Evolutionary conservation across 1,284 basidiomycete species (phyloP), one percentile per base, ranked within the genome.

Genomic region (Filobasidium uniguttulatum): DNA sequence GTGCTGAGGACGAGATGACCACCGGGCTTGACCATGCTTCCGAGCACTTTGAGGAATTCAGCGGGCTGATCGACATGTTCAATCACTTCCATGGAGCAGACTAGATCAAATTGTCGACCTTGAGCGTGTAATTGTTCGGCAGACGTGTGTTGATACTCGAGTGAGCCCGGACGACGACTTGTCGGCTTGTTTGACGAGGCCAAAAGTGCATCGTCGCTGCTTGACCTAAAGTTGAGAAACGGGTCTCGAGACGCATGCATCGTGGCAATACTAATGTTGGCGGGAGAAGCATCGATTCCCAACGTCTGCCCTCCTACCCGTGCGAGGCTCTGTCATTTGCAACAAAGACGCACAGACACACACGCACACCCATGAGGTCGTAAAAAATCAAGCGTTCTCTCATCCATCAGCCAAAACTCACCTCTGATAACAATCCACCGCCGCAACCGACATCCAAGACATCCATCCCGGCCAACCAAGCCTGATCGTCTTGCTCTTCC

Each of bases 31-130:
- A 91, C 79, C 45, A 94, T 76, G 54, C 83, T 75, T 0, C 84
- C 82, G 56, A 88, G 83, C 43, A 82, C 81, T 40, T 77, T 73
- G 46, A 96, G 73, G 67, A 99, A 99, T 6, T 77, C 76, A 10
- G 79, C 74, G 0, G 94, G 93, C 59, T 90, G 81, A 62, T 94
- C 84, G 53, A 99, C 94, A 63, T 99, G 94, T 71, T 99, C 94
- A 37, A 99, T 65, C 15, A 99, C 91, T 65, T 99, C 94, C 89
- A 98, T 90, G 9, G 89, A 85, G 65, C 89, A 94, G 14, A 99
- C 90, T 6, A 93, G 75, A 65, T 98, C 93, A 63, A 83, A 98
- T 38, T 75, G 75, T 26, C 75, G 61, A 19, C 70, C 69, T 6
- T 57, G 65, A 8, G 79, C 77, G 20, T 75, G 65, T 5, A 79